Base-by-base conservation (phyloP, 140 eudicot genomes). In the Ambrosia hybrid region DNA sequence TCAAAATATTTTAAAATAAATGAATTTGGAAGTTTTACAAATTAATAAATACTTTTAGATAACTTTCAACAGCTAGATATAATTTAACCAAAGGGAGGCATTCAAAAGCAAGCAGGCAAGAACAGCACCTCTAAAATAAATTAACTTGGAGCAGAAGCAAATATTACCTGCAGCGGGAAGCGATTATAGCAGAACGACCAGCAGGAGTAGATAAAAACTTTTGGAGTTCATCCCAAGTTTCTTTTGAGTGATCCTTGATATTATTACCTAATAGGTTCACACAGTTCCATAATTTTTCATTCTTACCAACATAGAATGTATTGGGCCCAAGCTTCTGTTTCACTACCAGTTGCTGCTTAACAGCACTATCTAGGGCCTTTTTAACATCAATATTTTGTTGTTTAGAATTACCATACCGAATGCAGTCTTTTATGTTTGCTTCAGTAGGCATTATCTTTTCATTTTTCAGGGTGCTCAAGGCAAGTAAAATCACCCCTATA, bases 381-480 rank as follows among this genome's bases (percentile, higher is more conserved):
- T 86, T 86, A 66, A 90, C 95, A 88, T 90, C 97, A 73, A 91
- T 81, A 84, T 82, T 84, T 41, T 84, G 82, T 70, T 84, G 91
- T 70, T 73, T 83, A 14, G 79, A 83, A 17, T 85, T 88, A 72
- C 99, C 99, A 78, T 81, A 84, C 46, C 90, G 84, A 53, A 94
- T 81, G 77, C 99, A 94, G 66, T 84, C 85, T 61, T 82, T 65
- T 73, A 94, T 94, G 78, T 94, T 90, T 66, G 79, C 90, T 85
- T 90, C 91, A 10, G 94, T 90, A 11, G 96, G 99, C 83, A 81
- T 71, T 67, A 94, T 84, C 84, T 94, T 94, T 82, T 94, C 97
- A 71, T 2, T 79, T 73, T 82, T 90, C 57, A 90, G 90, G 45
- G 87, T 84, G 84, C 93, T 89, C 80, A 94, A 80, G 36, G 97